Percentiles rank a stretch among this genome's conserved stretches.
phyloP scores from a whole-genome alignment of 768 basidiomycete genomes.

The Scleroderma bovista region DNA sequence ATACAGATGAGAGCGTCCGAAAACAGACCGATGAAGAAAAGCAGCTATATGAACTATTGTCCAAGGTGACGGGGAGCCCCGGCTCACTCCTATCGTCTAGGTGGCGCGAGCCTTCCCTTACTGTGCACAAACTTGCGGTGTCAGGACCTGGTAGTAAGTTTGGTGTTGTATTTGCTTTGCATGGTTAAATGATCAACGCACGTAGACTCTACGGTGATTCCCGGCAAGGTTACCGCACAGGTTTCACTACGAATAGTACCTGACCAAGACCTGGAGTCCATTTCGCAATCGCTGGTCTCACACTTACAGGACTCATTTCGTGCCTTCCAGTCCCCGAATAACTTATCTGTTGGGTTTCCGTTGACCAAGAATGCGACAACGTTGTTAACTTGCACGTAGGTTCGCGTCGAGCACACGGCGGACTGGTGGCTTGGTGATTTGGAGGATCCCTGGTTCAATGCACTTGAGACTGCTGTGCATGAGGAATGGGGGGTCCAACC shows the following conservation, averaged over 20 bases:
- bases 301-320: conserved; percentile 58
- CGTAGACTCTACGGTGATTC: conserved; percentile 84
- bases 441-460: conserved; percentile 79
- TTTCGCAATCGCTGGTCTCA: conserved; percentile 54
- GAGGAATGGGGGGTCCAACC: conserved; percentile 88
- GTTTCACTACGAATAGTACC: conserved; percentile 92
- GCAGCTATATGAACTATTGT: conserved; percentile 61
- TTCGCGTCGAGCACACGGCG: conserved; percentile 75
- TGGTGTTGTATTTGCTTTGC: background rate
- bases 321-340: conserved; percentile 60
- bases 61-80: conserved; percentile 61
- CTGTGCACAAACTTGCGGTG: conserved; percentile 78
- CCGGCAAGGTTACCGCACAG: conserved; percentile 74
- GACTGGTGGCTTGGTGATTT: conserved; percentile 97
- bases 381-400: conserved; percentile 35
- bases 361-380: background rate
- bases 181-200: background rate
- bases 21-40: conserved; percentile 62
- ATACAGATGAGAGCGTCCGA: conserved; percentile 70
- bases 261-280: conserved; percentile 75
- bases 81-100: conserved; percentile 65
- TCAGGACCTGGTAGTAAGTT: conserved; percentile 74
- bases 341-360: conserved; percentile 47
- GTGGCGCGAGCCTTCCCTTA: conserved; percentile 90
- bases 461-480: conserved; percentile 74